Evolutionary conservation across 768 basidiomycete genomes (phyloP).

Genomic region (Harrya chromipes): DNA sequence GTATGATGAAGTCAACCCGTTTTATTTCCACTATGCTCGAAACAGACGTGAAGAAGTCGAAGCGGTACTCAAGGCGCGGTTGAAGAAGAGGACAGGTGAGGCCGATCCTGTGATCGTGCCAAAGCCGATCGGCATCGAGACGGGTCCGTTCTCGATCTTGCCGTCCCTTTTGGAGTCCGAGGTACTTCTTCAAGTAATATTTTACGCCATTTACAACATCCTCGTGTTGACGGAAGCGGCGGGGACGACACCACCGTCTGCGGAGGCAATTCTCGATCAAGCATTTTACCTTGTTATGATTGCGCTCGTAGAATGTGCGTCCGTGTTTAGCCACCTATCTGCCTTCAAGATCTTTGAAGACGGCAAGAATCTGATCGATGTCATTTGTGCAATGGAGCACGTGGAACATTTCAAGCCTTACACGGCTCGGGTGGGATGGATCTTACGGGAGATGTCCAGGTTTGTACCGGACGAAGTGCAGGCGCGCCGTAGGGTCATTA

Average conservation of each 20-base stretch:
- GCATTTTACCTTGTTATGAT: constrained; percentile 84
- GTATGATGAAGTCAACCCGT: constrained; percentile 89
- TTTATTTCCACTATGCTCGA: constrained; percentile 92
- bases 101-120: constrained; percentile 76
- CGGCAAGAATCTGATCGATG: constrained; percentile 60
- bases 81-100: constrained; percentile 61
- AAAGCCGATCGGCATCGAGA: constrained; percentile 56
- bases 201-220: constrained; percentile 77
- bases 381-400: constrained; percentile 75
- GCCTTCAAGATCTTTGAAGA: constrained; percentile 55
- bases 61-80: constrained; percentile 59
- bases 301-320: constrained; percentile 68
- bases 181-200: constrained; percentile 75
- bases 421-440: constrained; percentile 70
- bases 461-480: constrained; percentile 58
- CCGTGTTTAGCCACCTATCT: constrained; percentile 58
- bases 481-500: constrained; percentile 43
- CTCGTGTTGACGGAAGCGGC: constrained; percentile 59
- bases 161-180: constrained; percentile 64
- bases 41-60: constrained; percentile 94
- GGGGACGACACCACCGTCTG: constrained; percentile 64
- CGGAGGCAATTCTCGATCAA: constrained; percentile 90
- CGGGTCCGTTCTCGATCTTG: constrained; percentile 68
- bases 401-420: constrained; percentile 75
- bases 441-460: constrained; percentile 56